These are phyloP conservation scores for Fusarium verticillioides DNA, from an alignment of 2,329 filamentous ascomycete genomes.

Conservation along the genomic window DNA sequence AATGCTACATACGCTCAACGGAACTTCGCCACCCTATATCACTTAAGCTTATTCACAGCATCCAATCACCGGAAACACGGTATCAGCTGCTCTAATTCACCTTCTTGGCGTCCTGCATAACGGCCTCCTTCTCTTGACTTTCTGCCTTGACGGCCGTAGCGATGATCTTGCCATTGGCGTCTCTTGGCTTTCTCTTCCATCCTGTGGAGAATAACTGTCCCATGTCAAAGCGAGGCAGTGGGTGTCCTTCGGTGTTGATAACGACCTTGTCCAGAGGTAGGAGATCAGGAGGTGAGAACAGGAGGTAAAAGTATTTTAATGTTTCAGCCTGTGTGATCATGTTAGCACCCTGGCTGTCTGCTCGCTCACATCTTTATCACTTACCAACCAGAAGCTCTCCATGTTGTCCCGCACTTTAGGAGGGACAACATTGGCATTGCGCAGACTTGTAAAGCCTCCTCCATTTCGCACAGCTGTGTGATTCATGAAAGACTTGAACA, in stretches of 20 bases:
- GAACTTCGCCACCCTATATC: slow-evolving; percentile 6
- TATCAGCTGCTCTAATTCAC: slow-evolving; percentile 13
- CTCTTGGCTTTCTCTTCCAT: slow-evolving; percentile 78
- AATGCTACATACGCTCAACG: slow-evolving; percentile 17
- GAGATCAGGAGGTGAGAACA: slow-evolving; percentile 87
- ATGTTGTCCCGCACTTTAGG: slow-evolving; percentile 84
- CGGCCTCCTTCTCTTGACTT: slow-evolving; percentile 19
- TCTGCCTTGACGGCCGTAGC: slow-evolving; percentile 20
- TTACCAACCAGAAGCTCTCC: slow-evolving; percentile 98
- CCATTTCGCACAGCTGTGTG: slow-evolving; percentile 83
- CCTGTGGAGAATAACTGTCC: slow-evolving; percentile 81
- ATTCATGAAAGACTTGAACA: slow-evolving; percentile 92
- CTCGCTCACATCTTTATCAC: slow-evolving; percentile 46
- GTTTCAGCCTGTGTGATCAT: slow-evolving; percentile 79
- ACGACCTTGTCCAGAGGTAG: slow-evolving; percentile 88
- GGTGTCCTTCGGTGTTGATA: slow-evolving; percentile 95
- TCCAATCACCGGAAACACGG: neutral
- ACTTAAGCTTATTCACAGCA: slow-evolving; percentile 13
- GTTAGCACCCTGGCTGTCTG: slow-evolving; percentile 19
- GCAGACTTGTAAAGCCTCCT: slow-evolving; percentile 84
- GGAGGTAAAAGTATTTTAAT: slow-evolving; percentile 95
- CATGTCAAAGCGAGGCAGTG: slow-evolving; percentile 87
- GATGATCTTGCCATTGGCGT: slow-evolving; percentile 55
- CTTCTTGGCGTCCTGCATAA: slow-evolving; percentile 19
- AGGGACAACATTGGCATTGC: slow-evolving; percentile 78